Evolutionary conservation across 2,329 filamentous ascomycete genomes (phyloP), one percentile per base, ranked within the genome.

Genomic region (Talaromyces rugulosus): DNA sequence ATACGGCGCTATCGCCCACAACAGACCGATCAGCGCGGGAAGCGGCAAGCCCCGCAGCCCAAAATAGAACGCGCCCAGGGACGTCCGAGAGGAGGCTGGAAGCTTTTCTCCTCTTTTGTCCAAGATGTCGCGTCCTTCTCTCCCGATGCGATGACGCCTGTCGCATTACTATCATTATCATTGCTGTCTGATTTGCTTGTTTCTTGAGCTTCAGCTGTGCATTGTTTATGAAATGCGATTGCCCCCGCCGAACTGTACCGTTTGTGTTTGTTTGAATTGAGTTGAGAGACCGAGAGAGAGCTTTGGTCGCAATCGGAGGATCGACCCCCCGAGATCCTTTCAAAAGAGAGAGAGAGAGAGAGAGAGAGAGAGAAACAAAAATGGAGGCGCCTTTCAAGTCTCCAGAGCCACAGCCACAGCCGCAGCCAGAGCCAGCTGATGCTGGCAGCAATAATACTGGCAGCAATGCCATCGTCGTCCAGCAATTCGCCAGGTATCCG

Each of bases 401-500:
- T 36, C 36, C 63, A 31, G 66, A 70, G 56, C 70, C 69, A 56
- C 72, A 71, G 52, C 70, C 69, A 11, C 68, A 31, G 66, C 67
- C n/a, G 8, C 54, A 67, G 33, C 71, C 68, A 28, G 66, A 67
- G 33, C 71, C 68, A 28, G 66, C 68, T 16, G 65, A 62, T 36
- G 72, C 72, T 72, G 53, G 65, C 64, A 58, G 64, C 63, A 18
- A 64, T 16, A 64, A 62, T 36, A 72, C 72, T 72, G 53, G 65
- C 64, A 58, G 64, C 63, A 18, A 64, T 66, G 50, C 71, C 34
- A 69, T 74, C 63, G 71, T 76, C 34, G 67, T 75, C 61, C 75
- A 76, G 62, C 75, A 77, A 61, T 77, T 75, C 69, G 74, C 75
- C 16, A 70, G 73, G 61, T 77, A 75, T 65, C 70, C 75, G 33